Conservation (phyloP, 2,329 filamentous ascomycete species). For the Colletotrichum coccodes region DNA sequence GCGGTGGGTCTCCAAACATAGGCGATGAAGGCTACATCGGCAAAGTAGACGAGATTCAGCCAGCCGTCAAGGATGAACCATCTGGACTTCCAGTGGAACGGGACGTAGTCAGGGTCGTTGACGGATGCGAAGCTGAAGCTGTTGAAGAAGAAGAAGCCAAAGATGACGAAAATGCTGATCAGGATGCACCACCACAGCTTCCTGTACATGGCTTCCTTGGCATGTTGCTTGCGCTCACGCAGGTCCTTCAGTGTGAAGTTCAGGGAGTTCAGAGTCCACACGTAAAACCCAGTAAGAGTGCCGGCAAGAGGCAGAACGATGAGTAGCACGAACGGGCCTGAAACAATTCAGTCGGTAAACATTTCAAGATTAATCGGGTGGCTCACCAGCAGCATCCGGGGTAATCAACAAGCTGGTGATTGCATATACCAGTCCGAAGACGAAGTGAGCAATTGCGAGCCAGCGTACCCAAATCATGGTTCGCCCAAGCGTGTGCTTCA, state of each 20-base stretch:
- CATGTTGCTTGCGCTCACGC: constrained; percentile 91
- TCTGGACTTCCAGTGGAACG: constrained; percentile 94
- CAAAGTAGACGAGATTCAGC: constrained; percentile 96
- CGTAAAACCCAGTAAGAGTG: constrained; percentile 95
- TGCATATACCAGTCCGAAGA: constrained; percentile 94
- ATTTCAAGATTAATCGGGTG: neutral
- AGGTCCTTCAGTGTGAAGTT: constrained; percentile 96
- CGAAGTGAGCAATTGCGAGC: constrained; percentile 90
- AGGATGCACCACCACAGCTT: constrained; percentile 99
- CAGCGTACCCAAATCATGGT: constrained; percentile 95
- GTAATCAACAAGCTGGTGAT: constrained; percentile 89
- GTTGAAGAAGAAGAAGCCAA: constrained; percentile 98
- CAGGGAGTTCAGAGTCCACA: constrained; percentile 97
- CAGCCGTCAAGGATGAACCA: constrained; percentile 99
- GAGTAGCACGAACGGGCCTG: constrained; percentile 87
- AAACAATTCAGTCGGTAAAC: constrained; percentile 12
- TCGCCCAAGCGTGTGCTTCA: constrained; percentile 90
- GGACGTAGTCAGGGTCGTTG: constrained; percentile 88
- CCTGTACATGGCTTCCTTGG: constrained; percentile 96
- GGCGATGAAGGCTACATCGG: constrained; percentile 90
- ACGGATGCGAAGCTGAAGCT: constrained; percentile 92
- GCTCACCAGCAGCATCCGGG: constrained; percentile 81
- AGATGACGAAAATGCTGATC: constrained; percentile 91
- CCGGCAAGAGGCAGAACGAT: constrained; percentile 92
- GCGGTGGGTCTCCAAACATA: constrained; percentile 97